Evolutionary conservation across 2,329 filamentous ascomycete species (phyloP).

Genomic region (Fusarium tuaranense): DNA sequence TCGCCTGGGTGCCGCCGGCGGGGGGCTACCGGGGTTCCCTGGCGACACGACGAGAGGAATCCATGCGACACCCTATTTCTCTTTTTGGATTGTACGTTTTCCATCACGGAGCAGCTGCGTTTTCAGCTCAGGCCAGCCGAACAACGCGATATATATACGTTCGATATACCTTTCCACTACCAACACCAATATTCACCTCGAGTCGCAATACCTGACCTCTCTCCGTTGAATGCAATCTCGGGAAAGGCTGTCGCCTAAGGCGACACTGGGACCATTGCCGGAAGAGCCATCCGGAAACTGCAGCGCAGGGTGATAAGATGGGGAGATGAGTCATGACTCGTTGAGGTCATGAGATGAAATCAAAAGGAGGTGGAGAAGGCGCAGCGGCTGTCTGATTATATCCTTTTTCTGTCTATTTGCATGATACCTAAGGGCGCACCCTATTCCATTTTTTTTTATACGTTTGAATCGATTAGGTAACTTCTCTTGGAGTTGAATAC

Average conservation of each 20-base stretch:
- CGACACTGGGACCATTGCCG: constrained; percentile 2
- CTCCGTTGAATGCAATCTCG: constrained; percentile 1
- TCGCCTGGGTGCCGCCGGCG: not conserved
- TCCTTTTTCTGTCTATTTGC: constrained; percentile 27
- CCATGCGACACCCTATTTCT: not conserved
- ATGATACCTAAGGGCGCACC: constrained; percentile 41
- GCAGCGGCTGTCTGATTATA: constrained; percentile 21
- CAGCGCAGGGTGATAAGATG: constrained; percentile 12
- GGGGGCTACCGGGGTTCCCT: not conserved
- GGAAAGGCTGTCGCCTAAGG: constrained; percentile 2
- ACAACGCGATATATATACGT: constrained; percentile 1
- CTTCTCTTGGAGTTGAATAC: constrained; percentile 1
- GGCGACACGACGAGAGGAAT: not conserved
- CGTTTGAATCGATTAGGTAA: constrained; percentile 1
- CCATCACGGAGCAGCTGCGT: not conserved
- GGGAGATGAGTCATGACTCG: constrained; percentile 25
- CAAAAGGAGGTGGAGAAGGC: constrained; percentile 21
- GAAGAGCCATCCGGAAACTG: not conserved
- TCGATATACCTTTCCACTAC: constrained; percentile 13
- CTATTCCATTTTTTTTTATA: constrained; percentile 22
- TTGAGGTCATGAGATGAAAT: constrained; percentile 11
- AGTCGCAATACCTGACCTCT: not conserved
- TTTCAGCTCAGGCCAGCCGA: constrained; percentile 9
- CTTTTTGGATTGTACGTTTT: constrained; percentile 11
- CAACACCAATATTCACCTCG: not conserved